Evolutionary conservation across 192 early-diverging fungal genomes (phyloP), one percentile per base, ranked within the genome.

Genomic region (Backusella macrospora): DNA sequence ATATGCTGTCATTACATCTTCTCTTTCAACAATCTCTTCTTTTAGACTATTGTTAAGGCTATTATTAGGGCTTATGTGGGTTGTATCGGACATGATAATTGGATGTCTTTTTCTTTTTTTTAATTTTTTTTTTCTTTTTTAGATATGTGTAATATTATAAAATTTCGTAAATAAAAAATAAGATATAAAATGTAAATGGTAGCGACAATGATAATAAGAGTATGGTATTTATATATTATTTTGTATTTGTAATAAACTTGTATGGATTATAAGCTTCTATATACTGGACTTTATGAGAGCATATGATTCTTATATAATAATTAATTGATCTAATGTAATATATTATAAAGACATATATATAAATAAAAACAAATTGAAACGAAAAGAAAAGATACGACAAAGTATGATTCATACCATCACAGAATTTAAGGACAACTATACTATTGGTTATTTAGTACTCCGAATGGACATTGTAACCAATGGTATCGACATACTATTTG

Each of bases 1-100:
- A 13, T 59, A 59, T 26, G 52, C 52, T 59, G 52, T 59, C 52
- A 59, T 23, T 8, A 59, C 52, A 26, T 59, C 52, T 13, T 59
- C 52, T 59, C 26, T 59, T 23, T 59, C 52, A 59, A 26, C 52
- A 26, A 4, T 23, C 12, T 4, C 9, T 59, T 23, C 52, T 26
- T 59, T 59, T 9, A 59, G 5, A 14, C 52, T 59, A 7, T 59
- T 23, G 4, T 4, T 59, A 14, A 12, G 52, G 26, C 21, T 59
- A 10, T 59, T 23, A 12, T 59, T 59, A 26, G 21, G 21, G 12
- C 52, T 59, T 21, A 21, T 59, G 13, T 18, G 10, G 26, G 52
- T 23, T 59, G 52, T 59, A 26, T 59, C 21, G 10, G 52, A 59
- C 52, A 59, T 59, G 18, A 5, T 26, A 3, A 59, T 23, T 59